phyloP scores from a whole-genome alignment of 2,329 filamentous ascomycete genomes.

The Proliferodiscus dingleyae region DNA sequence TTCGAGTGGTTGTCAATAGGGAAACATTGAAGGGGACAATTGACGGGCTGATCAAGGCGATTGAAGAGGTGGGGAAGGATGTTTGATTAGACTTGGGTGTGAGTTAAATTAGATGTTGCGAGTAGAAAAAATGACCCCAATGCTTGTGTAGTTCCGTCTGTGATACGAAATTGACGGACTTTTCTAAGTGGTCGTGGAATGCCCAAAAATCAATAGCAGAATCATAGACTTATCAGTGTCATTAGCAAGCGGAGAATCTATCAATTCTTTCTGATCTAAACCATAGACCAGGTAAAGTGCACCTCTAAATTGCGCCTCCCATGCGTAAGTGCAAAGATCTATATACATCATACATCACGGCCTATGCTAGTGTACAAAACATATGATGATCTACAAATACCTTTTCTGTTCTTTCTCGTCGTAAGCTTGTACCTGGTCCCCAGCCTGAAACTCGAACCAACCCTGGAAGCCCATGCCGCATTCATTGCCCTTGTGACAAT shows the following conservation, averaged over 20 bases:
- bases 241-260: too few relatives aligned
- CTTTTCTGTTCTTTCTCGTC: constrained; percentile 70
- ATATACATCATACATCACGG: neutral
- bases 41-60: constrained; percentile 55
- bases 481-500: constrained; percentile 90
- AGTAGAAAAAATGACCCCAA: neutral
- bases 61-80: constrained; percentile 37
- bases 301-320: too few relatives aligned
- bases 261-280: too few relatives aligned
- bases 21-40: constrained; percentile 55
- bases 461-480: constrained; percentile 82
- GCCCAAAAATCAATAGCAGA: too few relatives aligned
- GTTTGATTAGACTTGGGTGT: neutral
- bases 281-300: neutral
- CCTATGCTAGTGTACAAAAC: neutral
- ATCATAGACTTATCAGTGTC: too few relatives aligned
- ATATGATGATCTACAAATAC: constrained; percentile 24
- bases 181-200: too few relatives aligned
- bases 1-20: constrained; percentile 64
- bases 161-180: too few relatives aligned
- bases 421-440: constrained; percentile 84
- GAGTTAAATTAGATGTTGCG: neutral
- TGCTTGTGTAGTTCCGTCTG: too few relatives aligned
- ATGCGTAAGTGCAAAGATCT: too few relatives aligned
- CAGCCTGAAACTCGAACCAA: constrained; percentile 73